phyloP scores from a whole-genome alignment of 2,329 filamentous ascomycete species.

The Diplocarpon rosae region DNA sequence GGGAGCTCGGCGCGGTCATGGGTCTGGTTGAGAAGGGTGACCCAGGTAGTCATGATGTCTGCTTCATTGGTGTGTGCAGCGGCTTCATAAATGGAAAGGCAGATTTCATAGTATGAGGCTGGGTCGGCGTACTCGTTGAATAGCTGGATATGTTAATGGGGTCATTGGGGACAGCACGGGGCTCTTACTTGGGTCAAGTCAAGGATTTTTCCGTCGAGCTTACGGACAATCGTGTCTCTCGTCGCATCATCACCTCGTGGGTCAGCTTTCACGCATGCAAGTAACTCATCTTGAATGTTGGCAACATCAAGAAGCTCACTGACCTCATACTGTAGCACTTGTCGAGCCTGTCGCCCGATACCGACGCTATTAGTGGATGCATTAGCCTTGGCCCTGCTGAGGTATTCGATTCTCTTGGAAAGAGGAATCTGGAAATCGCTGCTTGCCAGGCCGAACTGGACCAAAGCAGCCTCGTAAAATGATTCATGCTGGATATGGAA shows the following conservation, averaged over 20 bases:
- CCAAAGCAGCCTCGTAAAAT: constrained; percentile 78
- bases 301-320: constrained; percentile 82
- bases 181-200: constrained; percentile 61
- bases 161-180: not conserved
- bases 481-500: constrained; percentile 76
- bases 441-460: constrained; percentile 73
- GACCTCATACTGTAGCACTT: constrained; percentile 75
- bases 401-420: constrained; percentile 76
- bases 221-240: constrained; percentile 50
- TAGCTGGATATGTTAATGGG: constrained; percentile 41
- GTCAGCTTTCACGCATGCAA: constrained; percentile 68
- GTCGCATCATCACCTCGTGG: constrained; percentile 53
- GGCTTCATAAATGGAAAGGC: constrained; percentile 80
- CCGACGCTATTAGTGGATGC: constrained; percentile 73
- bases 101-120: constrained; percentile 88
- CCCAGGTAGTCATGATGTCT: constrained; percentile 78
- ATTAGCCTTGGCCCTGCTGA: constrained; percentile 85
- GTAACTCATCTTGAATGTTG: constrained; percentile 85
- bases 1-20: constrained; percentile 38
- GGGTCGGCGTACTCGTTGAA: constrained; percentile 88
- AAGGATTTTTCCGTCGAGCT: constrained; percentile 69
- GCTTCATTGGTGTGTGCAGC: constrained; percentile 84
- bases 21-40: constrained; percentile 63
- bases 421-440: constrained; percentile 73
- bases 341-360: constrained; percentile 68